Evolutionary conservation across 2,329 filamentous ascomycete species (phyloP).

Genomic region (Blumeria graminis): DNA sequence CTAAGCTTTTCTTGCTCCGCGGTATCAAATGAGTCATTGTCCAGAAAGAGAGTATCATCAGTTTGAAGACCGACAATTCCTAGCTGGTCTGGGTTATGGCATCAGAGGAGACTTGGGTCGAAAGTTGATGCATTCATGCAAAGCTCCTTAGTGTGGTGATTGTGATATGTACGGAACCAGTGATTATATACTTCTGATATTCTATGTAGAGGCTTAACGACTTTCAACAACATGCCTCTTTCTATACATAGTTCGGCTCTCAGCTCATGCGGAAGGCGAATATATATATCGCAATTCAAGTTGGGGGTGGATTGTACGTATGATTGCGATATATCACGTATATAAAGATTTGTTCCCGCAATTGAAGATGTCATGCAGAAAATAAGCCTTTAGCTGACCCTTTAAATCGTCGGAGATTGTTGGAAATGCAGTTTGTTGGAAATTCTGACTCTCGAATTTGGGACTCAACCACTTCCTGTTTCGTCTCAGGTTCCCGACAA

Average conservation of each 20-base stretch:
- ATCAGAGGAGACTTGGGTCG: background rate
- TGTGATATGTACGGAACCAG: slow-evolving; percentile 4
- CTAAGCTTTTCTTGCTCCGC: slow-evolving; percentile 1
- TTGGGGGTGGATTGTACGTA: slow-evolving; percentile 4
- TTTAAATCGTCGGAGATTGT: slow-evolving; percentile 4
- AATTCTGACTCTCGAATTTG: too few species aligned
- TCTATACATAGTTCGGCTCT: background rate
- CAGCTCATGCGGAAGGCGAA: background rate
- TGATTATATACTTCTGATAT: slow-evolving; percentile 4
- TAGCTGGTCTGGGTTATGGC: background rate
- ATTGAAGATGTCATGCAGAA: slow-evolving; percentile 2
- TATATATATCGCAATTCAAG: slow-evolving; percentile 4
- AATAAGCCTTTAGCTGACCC: slow-evolving; percentile 3
- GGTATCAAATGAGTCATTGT: background rate
- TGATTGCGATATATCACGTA: slow-evolving; percentile 4
- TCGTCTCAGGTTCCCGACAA: too few species aligned
- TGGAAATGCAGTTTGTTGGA: too few species aligned
- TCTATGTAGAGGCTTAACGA: slow-evolving; percentile 5
- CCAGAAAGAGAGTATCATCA: slow-evolving; percentile 4
- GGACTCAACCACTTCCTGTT: too few species aligned
- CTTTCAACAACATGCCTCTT: background rate
- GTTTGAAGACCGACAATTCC: slow-evolving; percentile 5
- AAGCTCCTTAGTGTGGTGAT: slow-evolving; percentile 2
- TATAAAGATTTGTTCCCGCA: background rate
- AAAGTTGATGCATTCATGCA: slow-evolving; percentile 3